A percentile compares a stretch with the other conserved stretches of the same genome.
Conservation (phyloP, 2,329 filamentous ascomycete species). For the Coniochaeta ligniaria region DNA sequence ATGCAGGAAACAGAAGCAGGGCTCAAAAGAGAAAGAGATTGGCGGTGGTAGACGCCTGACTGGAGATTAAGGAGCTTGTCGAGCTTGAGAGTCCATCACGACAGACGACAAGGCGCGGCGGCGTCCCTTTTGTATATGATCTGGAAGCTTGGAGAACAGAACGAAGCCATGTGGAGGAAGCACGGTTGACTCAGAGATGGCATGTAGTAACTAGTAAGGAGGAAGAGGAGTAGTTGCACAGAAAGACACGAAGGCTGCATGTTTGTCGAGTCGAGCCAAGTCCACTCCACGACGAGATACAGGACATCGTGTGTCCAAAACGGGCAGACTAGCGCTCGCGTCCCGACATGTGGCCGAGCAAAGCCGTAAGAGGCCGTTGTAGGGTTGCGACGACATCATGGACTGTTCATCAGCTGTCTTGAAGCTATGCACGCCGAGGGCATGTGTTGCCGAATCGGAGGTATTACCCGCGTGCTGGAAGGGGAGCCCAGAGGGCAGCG, state of each 20-base stretch:
- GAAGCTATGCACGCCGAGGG: not conserved
- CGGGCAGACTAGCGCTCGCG: not conserved
- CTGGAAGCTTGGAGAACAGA: not conserved
- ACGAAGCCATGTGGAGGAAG: conserved; percentile 1
- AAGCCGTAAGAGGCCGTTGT: not conserved
- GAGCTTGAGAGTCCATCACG: not conserved
- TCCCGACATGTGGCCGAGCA: not conserved
- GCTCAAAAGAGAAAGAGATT: not conserved
- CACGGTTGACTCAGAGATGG: not conserved
- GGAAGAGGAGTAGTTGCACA: not conserved
- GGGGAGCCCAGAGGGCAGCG: conserved; percentile 16
- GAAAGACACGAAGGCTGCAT: not conserved
- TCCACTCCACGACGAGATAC: not conserved
- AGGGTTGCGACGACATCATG: not conserved
- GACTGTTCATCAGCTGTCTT: not conserved
- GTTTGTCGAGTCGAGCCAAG: not conserved
- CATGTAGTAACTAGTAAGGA: not conserved
- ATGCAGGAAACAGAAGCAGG: not conserved
- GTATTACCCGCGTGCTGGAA: conserved; percentile 15
- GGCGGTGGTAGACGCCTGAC: not conserved
- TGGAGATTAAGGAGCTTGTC: not conserved
- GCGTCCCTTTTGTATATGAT: conserved; percentile 1
- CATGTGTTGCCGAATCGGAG: conserved; percentile 20
- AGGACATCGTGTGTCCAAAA: not conserved
- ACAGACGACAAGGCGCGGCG: not conserved